Evolutionary conservation across 768 basidiomycete genomes (phyloP), one percentile per base, ranked within the genome.

Genomic region (Ramaria rubella): DNA sequence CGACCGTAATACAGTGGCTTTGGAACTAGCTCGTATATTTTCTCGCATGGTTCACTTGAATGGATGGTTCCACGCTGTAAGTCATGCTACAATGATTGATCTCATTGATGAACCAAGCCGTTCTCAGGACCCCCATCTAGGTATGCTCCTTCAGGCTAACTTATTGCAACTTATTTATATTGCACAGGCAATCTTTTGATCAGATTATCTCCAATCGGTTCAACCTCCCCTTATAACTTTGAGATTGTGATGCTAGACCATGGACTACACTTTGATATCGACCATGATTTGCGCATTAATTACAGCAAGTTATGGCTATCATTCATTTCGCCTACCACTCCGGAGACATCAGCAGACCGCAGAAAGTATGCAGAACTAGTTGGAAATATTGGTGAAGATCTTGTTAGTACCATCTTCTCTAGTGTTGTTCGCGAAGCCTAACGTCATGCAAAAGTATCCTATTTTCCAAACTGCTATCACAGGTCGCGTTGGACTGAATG

Each of bases 231-330:
- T 0, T 90, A 90, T 72, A 97, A 97, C 67, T 98, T 98, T 63
- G 96, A 99, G 66, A 88, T 97, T 50, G 94, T 91, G 24, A 77
- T 98, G 1, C 75, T 99, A 59, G 96, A 99, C 65, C 94, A 97
- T 62, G 95, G 91, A 4, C 73, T 93, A 17, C 95, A 97, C 69
- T 97, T 97, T 62, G 94, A 96, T 65, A 75, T 99, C 4, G 85
- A 91, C 55, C 72, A 81, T 19, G 76, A 85, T 40, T 73, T 98
- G 4, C 83, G 94, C 23, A 77, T 90, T 50, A 88, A 91, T 67
- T 91, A 91, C 64, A 78, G 85, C 75, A 83, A 86, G 73, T 77
- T 98, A 46, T 98, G 94, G 95, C 72, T 99, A 44, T 83, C 92
- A 9, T 75, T 99, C 17, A 89, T 98, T 52, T 80, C 83, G 1